A percentile compares a stretch with the other conserved stretches of the same genome.
Evolutionary conservation across 2,329 filamentous ascomycete genomes (phyloP).

Genomic region (Ascomycota sp.): DNA sequence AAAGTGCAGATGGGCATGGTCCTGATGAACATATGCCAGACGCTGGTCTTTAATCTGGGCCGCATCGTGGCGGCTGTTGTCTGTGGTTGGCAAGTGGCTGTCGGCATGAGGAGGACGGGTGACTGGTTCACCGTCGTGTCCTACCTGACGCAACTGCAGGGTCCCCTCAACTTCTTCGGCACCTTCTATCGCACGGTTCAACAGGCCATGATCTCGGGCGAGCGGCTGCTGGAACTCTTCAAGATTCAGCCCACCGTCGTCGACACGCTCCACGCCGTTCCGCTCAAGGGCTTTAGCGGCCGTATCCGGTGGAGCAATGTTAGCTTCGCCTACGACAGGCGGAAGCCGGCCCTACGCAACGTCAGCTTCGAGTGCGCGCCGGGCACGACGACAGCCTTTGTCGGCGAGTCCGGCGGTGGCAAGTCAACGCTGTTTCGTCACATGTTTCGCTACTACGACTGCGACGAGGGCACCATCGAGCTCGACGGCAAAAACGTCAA

Average conservation of each 20-base stretch:
- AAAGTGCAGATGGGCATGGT: constrained; percentile 59
- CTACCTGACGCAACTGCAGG: constrained; percentile 63
- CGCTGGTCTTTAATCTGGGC: constrained; percentile 59
- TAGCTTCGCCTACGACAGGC: constrained; percentile 72
- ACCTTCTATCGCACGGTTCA: constrained; percentile 94
- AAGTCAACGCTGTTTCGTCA: constrained; percentile 94
- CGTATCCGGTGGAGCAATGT: constrained; percentile 78
- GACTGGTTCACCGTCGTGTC: constrained; percentile 55
- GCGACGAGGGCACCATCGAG: constrained; percentile 56
- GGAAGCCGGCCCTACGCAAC: constrained; percentile 66
- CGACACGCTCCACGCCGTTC: constrained; percentile 45
- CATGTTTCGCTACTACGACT: constrained; percentile 92
- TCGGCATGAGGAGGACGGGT: constrained; percentile 42
- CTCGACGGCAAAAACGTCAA: constrained; percentile 72
- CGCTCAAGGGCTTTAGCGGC: constrained; percentile 50
- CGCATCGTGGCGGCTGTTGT: constrained; percentile 53
- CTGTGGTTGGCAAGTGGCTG: constrained; percentile 57
- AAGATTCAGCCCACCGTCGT: constrained; percentile 86
- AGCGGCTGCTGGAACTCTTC: constrained; percentile 87
- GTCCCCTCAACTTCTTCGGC: constrained; percentile 71
- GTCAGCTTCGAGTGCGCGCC: constrained; percentile 71
- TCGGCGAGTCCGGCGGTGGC: constrained; percentile 89
- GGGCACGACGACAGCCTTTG: constrained; percentile 85
- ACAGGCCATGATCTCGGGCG: constrained; percentile 91
- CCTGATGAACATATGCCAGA: constrained; percentile 64